These are phyloP conservation scores for Trichoderma koningii DNA, from an alignment of 2,329 filamentous ascomycete genomes.

Conservation along the genomic window DNA sequence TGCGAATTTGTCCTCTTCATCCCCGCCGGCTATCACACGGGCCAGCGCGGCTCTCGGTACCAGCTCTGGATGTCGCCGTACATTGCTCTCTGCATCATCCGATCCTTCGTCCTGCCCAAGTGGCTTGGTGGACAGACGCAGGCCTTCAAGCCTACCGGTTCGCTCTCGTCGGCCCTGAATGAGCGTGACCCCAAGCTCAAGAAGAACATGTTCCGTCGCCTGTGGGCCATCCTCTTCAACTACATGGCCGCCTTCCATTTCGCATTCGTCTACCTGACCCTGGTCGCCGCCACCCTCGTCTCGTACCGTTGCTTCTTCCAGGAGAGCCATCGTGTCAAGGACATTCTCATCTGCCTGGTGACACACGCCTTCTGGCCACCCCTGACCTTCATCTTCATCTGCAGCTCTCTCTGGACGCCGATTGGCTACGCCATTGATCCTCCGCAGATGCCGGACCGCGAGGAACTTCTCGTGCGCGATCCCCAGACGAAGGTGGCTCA, in stretches of 20 bases:
- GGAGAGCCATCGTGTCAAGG: constrained; percentile 39
- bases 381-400: constrained; percentile 57
- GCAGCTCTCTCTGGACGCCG: constrained; percentile 59
- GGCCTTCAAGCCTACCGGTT: constrained; percentile 63
- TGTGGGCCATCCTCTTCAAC: constrained; percentile 57
- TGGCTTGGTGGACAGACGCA: constrained; percentile 62
- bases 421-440: constrained; percentile 63
- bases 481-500: constrained; percentile 56
- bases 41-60: constrained; percentile 57
- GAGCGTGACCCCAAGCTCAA: constrained; percentile 57
- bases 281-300: constrained; percentile 53
- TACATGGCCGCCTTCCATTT: constrained; percentile 60
- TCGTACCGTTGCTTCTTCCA: constrained; percentile 53
- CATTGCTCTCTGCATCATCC: constrained; percentile 59
- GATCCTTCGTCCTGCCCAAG: constrained; percentile 58
- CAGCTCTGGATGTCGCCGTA: constrained; percentile 66
- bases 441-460: constrained; percentile 58
- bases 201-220: constrained; percentile 55
- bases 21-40: constrained; percentile 60
- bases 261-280: constrained; percentile 54
- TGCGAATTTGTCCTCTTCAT: constrained; percentile 61
- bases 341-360: constrained; percentile 54
- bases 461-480: constrained; percentile 58
- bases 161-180: constrained; percentile 56
- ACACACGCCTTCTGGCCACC: constrained; percentile 66